Base-by-base conservation (phyloP, 2,329 filamentous ascomycete species). In the Dryadomyces sulphureus region DNA sequence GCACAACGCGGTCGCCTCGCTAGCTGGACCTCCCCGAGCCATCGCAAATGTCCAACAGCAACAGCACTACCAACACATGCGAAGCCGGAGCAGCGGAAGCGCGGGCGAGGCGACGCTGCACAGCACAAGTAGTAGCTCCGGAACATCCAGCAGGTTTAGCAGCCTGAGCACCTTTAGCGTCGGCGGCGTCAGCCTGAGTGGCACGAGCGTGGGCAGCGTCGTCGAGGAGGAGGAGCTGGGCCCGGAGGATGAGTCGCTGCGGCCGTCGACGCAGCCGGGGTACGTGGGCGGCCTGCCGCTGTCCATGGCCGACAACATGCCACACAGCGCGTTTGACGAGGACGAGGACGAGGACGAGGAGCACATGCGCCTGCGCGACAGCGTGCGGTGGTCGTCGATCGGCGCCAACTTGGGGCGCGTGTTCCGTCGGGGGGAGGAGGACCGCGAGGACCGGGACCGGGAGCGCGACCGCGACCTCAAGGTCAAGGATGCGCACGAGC, bases 11-110 rank as follows among this genome's bases (percentile, higher is more conserved):
- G 16, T 32, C 27, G 27, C 27, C 27, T 32, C 27, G 27, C 27
- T 32, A 32, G 27, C 27, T 14, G 27, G 27, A 32, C 27, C 27
- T 32, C 27, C 27, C 27, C 27, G 27, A 32, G 27, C 27, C 27
- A 9, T 32, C 27, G 27, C 27, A 32, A 19, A 12, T n/a, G 17
- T 36, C 17, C 40, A 20, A 7, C 39, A 38, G 21, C 30, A 25
- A 6, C 32, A 38, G 9, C 32, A 21, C 5, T 22, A 38, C 19
- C 20, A 46, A 14, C 39, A 53, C 39, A 45, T 38, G 22, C 50
- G 52, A 30, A 49, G 22, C 43, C 45, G 48, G 50, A 53, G 52
- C 45, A 52, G 19, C 36, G 41, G 48, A 38, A 51, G 48, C 14
- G 43, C 41, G 22, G 41, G 44, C 43, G 51, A 49, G 38, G 48